Evolutionary conservation across 2,329 filamentous ascomycete genomes (phyloP).

Genomic region (Biscogniauxia sp.): DNA sequence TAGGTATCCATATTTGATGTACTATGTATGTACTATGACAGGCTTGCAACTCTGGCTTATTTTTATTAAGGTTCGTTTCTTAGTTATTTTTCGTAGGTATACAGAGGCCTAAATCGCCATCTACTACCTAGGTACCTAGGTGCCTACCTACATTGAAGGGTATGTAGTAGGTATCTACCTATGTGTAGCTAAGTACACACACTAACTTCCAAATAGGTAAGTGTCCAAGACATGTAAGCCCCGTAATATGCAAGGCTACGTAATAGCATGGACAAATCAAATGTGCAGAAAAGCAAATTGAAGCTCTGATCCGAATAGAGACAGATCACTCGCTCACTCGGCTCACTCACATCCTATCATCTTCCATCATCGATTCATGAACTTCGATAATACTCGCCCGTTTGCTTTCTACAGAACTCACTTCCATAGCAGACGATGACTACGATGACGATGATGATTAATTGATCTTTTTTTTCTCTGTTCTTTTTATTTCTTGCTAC

Average conservation of each 20-base stretch:
- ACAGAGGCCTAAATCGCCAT: too few species aligned
- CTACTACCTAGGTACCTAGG: too few species aligned
- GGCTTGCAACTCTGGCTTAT: too few species aligned
- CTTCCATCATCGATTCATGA: not conserved
- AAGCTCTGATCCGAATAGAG: not conserved
- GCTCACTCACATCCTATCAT: not conserved
- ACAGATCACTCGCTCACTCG: not conserved
- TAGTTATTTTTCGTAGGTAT: too few species aligned
- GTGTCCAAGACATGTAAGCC: not conserved
- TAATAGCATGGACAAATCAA: not conserved
- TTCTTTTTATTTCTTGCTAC: not conserved
- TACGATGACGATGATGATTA: not conserved
- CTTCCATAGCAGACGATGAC: too few species aligned
- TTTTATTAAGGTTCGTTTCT: too few species aligned
- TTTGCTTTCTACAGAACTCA: not conserved
- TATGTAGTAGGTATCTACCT: not conserved
- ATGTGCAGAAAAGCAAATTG: not conserved
- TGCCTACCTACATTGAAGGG: too few species aligned
- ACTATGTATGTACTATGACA: too few species aligned
- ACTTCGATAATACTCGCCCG: not conserved
- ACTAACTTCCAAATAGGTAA: not conserved
- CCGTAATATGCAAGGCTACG: not conserved
- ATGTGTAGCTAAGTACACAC: too few species aligned
- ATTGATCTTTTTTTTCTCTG: not conserved
- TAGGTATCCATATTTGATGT: too few species aligned